A percentile compares a stretch with the other conserved stretches of the same genome.
Conservation (phyloP, 345 rosid genomes). For the Gossypium herbaceum region DNA sequence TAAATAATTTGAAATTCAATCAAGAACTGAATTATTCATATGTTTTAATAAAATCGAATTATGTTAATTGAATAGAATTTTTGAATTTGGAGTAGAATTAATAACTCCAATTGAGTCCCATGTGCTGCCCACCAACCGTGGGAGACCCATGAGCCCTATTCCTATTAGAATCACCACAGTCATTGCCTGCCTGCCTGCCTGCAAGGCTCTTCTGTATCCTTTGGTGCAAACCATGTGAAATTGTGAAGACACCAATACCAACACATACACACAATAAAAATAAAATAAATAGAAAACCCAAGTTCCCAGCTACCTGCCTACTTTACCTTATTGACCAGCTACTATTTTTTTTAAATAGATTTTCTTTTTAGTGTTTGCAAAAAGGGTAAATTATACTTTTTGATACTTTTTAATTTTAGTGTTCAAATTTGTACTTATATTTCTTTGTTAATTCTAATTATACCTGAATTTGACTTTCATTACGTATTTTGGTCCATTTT, state of each 20-base stretch:
- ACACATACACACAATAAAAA: neutral
- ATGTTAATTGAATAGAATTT: no score
- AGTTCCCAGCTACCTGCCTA: neutral
- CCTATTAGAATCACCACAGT: no score
- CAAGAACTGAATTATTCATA: no score
- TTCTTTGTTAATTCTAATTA: no score
- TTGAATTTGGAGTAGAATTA: no score
- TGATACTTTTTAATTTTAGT: no score
- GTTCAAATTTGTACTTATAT: no score
- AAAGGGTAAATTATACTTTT: neutral
- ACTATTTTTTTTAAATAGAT: no score
- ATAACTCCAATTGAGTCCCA: conserved; percentile 10
- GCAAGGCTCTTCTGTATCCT: conserved; percentile 8
- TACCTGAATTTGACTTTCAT: no score
- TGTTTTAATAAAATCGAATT: no score
- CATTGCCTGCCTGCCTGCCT: neutral
- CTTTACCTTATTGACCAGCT: neutral
- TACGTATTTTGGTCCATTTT: no score
- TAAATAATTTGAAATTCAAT: no score
- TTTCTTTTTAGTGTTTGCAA: neutral
- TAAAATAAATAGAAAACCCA: neutral
- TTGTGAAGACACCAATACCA: neutral
- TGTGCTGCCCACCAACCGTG: conserved; percentile 34
- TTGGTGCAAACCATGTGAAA: conserved; percentile 29
- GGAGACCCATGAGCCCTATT: conserved; percentile 4